Evolutionary conservation across 371 early-diverging fungal genomes (phyloP).

Genomic region (Apophysomyces ossiformis): DNA sequence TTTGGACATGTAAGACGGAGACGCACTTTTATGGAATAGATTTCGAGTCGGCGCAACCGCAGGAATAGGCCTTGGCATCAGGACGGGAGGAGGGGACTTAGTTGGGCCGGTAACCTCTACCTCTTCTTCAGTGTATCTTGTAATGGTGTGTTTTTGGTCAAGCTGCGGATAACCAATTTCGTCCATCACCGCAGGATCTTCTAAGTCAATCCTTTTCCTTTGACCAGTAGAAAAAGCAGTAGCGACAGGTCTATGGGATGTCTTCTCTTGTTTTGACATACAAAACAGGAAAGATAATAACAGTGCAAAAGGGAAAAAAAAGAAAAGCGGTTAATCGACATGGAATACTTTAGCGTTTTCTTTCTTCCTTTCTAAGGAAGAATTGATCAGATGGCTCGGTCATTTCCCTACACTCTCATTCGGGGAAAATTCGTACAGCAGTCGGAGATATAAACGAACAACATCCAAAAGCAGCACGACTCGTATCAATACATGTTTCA

Average conservation of each 20-base stretch:
- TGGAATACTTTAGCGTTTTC: background rate
- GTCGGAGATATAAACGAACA: too few relatives aligned
- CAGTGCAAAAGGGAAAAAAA: background rate
- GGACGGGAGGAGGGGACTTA: slow-evolving; percentile 28
- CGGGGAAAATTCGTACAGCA: too few relatives aligned
- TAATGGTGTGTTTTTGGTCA: background rate
- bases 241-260: background rate
- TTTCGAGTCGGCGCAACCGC: slow-evolving; percentile 25
- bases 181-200: background rate
- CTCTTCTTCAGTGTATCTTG: background rate
- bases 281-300: background rate
- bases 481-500: background rate
- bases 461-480: background rate
- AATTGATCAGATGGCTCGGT: slow-evolving; percentile 7
- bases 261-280: slow-evolving; percentile 5
- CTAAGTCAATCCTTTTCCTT: background rate
- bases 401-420: background rate
- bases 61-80: slow-evolving; percentile 28
- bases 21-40: slow-evolving; percentile 14
- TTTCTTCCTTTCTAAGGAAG: background rate
- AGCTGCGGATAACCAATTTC: slow-evolving; percentile 6
- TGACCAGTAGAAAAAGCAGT: background rate
- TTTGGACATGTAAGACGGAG: background rate
- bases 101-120: slow-evolving; percentile 21
- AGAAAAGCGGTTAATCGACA: background rate